These are phyloP conservation scores for Tagetes erecta DNA, from an alignment of 129 eudicot genomes.

Conservation along the genomic window DNA sequence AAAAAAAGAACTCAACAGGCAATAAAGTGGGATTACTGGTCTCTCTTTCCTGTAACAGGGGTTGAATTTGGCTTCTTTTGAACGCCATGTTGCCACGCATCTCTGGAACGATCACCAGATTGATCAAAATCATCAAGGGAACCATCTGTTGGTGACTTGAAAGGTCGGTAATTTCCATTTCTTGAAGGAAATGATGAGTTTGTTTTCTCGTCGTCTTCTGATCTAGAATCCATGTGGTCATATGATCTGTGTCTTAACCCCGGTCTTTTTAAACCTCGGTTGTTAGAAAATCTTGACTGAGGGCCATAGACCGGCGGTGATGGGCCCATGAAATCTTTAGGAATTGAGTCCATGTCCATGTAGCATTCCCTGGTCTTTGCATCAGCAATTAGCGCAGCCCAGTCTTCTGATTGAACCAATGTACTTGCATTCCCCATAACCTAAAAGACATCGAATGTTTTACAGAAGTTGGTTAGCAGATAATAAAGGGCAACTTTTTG, in stretches of 20 bases:
- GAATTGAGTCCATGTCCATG: conserved; percentile 87
- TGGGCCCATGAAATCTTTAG: conserved; percentile 68
- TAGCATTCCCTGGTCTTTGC: conserved; percentile 78
- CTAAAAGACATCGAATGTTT: conserved; percentile 28
- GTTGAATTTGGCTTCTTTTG: conserved; percentile 60
- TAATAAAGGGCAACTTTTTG: background rate
- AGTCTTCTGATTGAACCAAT: conserved; percentile 78
- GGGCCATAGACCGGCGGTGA: conserved; percentile 19
- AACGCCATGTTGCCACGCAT: conserved; percentile 72
- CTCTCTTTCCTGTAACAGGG: conserved; percentile 59
- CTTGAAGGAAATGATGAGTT: conserved; percentile 43
- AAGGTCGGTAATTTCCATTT: conserved; percentile 59
- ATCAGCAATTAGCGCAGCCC: conserved; percentile 92
- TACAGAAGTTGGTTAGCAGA: background rate
- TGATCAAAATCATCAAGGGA: conserved; percentile 64
- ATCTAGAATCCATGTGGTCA: conserved; percentile 71
- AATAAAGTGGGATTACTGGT: conserved; percentile 28
- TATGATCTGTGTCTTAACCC: conserved; percentile 65
- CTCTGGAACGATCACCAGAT: conserved; percentile 50
- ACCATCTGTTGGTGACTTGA: conserved; percentile 46
- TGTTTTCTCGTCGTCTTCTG: conserved; percentile 73
- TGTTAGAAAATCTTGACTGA: conserved; percentile 49
- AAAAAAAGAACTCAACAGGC: conserved; percentile 15
- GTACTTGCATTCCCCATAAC: conserved; percentile 97
- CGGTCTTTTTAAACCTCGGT: conserved; percentile 63